phyloP scores from a whole-genome alignment of 768 basidiomycete genomes.

The Trametes maxima region DNA sequence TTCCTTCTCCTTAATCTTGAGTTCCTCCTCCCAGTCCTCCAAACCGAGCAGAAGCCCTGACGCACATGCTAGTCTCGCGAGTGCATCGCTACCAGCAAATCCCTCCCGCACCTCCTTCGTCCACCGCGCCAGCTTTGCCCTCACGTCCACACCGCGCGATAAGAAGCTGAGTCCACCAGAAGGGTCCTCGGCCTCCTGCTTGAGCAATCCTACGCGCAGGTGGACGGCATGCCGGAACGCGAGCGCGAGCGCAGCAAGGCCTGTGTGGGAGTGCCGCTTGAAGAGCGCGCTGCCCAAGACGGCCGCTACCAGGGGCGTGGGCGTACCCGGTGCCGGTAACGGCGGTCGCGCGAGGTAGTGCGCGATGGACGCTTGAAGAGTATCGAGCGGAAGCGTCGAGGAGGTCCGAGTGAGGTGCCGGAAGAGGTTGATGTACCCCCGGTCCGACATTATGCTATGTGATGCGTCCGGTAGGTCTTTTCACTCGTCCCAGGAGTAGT shows the following conservation, averaged over 20 bases:
- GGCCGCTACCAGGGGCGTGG: slow-evolving; percentile 60
- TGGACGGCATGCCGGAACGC: slow-evolving; percentile 66
- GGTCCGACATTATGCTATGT: slow-evolving; percentile 25
- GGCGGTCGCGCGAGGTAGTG: slow-evolving; percentile 57
- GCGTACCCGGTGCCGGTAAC: slow-evolving; percentile 32
- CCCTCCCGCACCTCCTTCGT: slow-evolving; percentile 25
- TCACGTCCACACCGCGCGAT: slow-evolving; percentile 37
- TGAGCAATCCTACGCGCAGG: slow-evolving; percentile 47
- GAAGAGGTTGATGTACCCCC: slow-evolving; percentile 48
- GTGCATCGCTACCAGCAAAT: slow-evolving; percentile 59
- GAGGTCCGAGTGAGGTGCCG: slow-evolving; percentile 52
- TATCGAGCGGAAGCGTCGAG: slow-evolving; percentile 47
- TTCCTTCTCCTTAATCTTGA: slow-evolving; percentile 31
- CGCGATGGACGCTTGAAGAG: slow-evolving; percentile 57
- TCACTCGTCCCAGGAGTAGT: too few species aligned
- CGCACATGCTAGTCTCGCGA: slow-evolving; percentile 62
- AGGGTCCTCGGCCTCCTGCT: slow-evolving; percentile 32
- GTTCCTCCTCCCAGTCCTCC: slow-evolving; percentile 49
- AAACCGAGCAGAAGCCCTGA: slow-evolving; percentile 68
- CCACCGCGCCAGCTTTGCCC: slow-evolving; percentile 37
- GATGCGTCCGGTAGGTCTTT: too few species aligned
- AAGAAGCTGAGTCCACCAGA: slow-evolving; percentile 31
- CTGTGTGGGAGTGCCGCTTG: slow-evolving; percentile 47
- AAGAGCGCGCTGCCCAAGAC: slow-evolving; percentile 60
- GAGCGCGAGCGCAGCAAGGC: slow-evolving; percentile 51